phyloP scores from a whole-genome alignment of 2,329 filamentous ascomycete genomes.

The Alternaria gaisen region DNA sequence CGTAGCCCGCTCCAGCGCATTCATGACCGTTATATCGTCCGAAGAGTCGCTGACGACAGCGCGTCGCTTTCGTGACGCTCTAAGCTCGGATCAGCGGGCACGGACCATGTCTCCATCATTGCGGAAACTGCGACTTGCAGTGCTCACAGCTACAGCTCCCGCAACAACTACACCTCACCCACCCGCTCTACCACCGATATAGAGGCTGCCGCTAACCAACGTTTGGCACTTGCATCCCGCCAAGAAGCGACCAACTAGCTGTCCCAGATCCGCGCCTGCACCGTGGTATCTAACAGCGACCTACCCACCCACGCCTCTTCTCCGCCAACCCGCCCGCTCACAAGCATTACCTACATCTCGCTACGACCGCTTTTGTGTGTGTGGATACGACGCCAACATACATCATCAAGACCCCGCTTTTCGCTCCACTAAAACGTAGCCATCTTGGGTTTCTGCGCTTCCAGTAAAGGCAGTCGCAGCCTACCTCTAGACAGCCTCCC shows the following conservation, averaged over 20 bases:
- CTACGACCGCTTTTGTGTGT: constrained; percentile 1
- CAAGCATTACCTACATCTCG: constrained; percentile 8
- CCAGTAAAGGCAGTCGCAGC: constrained; percentile 24
- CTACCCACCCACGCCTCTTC: constrained; percentile 27
- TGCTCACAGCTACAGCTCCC: constrained; percentile 24
- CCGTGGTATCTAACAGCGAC: constrained; percentile 40
- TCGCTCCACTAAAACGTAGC: constrained; percentile 12
- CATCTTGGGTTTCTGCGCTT: constrained; percentile 11
- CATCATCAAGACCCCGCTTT: constrained; percentile 12
- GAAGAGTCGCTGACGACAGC: constrained; percentile 6
- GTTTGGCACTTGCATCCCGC: constrained; percentile 21
- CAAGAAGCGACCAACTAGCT: constrained; percentile 19
- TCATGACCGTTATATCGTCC: not conserved
- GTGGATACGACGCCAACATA: not conserved
- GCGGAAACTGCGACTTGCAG: constrained; percentile 29
- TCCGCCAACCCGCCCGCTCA: constrained; percentile 21
- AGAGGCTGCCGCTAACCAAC: constrained; percentile 15
- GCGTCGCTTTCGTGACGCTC: constrained; percentile 26
- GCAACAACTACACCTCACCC: constrained; percentile 29
- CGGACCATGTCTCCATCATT: constrained; percentile 24
- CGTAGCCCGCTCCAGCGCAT: not conserved
- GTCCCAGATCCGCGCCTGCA: constrained; percentile 48
- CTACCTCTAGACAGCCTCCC: constrained; percentile 11
- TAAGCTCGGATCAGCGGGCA: constrained; percentile 15
- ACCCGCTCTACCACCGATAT: constrained; percentile 19